Conservation (phyloP, 176 grass and related monocot genomes). For the Lolium perenne region DNA sequence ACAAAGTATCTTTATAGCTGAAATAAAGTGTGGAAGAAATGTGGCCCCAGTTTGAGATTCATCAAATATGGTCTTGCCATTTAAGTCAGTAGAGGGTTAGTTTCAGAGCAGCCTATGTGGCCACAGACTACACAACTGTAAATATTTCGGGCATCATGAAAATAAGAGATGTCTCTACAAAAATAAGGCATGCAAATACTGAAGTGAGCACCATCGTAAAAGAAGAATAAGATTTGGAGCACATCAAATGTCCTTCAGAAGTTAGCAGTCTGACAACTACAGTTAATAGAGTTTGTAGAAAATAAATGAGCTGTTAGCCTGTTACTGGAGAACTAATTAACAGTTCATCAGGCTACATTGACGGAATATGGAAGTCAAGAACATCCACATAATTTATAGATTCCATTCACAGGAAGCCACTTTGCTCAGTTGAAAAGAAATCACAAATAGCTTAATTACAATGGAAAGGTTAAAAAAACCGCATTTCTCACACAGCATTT, state of each 20-base stretch:
- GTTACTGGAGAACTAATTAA: neutral
- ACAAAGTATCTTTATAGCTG: neutral
- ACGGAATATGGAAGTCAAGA: neutral
- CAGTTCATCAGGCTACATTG: neutral
- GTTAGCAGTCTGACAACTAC: neutral
- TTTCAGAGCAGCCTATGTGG: neutral
- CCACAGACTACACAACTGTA: neutral
- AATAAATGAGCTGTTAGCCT: neutral
- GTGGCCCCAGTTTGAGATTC: neutral
- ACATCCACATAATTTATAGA: neutral
- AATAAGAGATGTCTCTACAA: neutral
- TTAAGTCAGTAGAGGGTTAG: neutral
- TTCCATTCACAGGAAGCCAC: neutral
- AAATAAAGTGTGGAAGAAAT: neutral
- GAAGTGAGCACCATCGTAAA: neutral
- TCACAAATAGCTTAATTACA: neutral
- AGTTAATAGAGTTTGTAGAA: neutral
- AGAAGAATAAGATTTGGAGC: neutral
- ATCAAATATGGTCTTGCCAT: slow-evolving; percentile 6
- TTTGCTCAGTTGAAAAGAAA: neutral
- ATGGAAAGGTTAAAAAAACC: neutral
- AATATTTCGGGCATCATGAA: neutral
- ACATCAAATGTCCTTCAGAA: neutral
- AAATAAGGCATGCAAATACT: neutral
- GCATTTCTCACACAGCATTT: neutral